Evolutionary conservation across 257 asterid species (phyloP).

Genomic region (Nicotiana tabacum): DNA sequence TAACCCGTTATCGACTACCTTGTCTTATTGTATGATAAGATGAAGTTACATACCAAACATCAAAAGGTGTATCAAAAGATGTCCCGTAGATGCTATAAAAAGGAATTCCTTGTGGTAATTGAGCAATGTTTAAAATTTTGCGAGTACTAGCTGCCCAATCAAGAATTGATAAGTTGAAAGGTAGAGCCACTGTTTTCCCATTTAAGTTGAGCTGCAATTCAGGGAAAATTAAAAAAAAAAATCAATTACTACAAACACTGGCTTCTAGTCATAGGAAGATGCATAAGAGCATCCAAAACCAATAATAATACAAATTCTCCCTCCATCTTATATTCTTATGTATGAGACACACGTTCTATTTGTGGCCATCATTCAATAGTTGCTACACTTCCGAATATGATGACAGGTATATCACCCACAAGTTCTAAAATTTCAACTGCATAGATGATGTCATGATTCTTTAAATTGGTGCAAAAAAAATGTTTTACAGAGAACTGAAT

Average conservation of each 20-base stretch:
- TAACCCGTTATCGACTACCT: background rate
- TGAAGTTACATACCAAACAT: slow-evolving; percentile 57
- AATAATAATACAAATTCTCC: background rate
- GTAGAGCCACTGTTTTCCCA: slow-evolving; percentile 63
- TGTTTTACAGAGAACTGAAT: background rate
- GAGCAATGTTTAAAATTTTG: slow-evolving; percentile 45
- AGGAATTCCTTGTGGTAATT: slow-evolving; percentile 58
- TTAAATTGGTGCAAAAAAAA: background rate
- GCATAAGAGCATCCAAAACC: background rate
- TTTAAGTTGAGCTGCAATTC: slow-evolving; percentile 47
- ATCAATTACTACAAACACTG: background rate
- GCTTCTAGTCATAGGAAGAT: background rate
- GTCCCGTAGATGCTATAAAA: slow-evolving; percentile 89
- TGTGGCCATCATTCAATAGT: slow-evolving; percentile 1
- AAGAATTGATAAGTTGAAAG: slow-evolving; percentile 64
- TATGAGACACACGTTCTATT: background rate
- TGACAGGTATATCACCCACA: background rate
- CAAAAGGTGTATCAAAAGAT: slow-evolving; percentile 74
- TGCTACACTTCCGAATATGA: background rate
- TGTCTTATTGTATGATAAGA: background rate
- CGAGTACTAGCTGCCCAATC: slow-evolving; percentile 76
- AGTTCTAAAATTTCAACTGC: background rate
- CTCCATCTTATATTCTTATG: background rate
- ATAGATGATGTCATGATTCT: background rate
- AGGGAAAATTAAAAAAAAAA: background rate